Evolutionary conservation across 2,329 filamentous ascomycete species (phyloP).

Genomic region (Bipolaris oryzae): DNA sequence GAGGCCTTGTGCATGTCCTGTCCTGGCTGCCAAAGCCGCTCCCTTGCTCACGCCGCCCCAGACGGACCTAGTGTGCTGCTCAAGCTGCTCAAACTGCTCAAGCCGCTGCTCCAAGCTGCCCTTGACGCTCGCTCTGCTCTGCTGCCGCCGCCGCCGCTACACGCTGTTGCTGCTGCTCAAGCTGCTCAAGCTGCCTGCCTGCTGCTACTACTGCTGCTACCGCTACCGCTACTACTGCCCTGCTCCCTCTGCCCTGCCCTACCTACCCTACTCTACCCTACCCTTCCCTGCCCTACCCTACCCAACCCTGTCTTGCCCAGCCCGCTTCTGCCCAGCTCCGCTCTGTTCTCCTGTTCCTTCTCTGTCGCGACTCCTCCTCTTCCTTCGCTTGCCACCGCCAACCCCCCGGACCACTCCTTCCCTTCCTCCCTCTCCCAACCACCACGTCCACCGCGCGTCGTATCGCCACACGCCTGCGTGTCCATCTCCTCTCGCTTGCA

Average conservation of each 20-base stretch:
- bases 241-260: no score
- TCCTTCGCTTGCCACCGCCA: slow-evolving; percentile 9
- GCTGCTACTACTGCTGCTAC: background rate
- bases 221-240: background rate
- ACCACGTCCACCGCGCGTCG: slow-evolving; percentile 22
- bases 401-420: background rate
- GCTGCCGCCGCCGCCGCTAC: background rate
- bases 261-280: no score
- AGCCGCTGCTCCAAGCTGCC: no score
- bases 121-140: background rate
- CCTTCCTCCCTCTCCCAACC: background rate
- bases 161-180: background rate
- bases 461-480: slow-evolving; percentile 13
- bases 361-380: slow-evolving; percentile 11
- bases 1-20: slow-evolving; percentile 12
- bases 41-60: slow-evolving; percentile 3
- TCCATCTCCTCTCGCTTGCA: slow-evolving; percentile 10
- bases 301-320: background rate
- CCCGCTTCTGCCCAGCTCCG: background rate
- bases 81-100: slow-evolving; percentile 19
- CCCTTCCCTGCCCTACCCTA: no score
- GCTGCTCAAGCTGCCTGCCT: background rate
- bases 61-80: slow-evolving; percentile 33
- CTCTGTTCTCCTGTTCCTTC: slow-evolving; percentile 2
- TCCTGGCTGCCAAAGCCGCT: slow-evolving; percentile 11